A percentile compares a stretch with the other conserved stretches of the same genome.
Conservation (phyloP, 176 grass and related monocot species). For the Thinopyrum elongatum region DNA sequence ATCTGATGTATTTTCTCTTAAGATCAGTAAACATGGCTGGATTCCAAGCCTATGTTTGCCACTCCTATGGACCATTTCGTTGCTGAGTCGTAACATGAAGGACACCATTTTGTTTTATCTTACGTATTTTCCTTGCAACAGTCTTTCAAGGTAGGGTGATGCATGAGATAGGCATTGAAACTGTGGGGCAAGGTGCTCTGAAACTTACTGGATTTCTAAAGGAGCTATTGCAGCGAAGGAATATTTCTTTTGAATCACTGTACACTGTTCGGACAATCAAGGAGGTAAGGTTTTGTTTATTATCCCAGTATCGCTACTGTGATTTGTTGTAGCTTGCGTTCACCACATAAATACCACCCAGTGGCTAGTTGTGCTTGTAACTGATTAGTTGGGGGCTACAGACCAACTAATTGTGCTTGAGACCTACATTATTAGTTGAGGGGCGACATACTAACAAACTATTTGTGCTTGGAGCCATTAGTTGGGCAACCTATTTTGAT, state of each 20-base stretch:
- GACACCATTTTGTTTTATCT: slow-evolving; percentile 16
- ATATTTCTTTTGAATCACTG: slow-evolving; percentile 70
- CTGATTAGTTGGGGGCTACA: not conserved
- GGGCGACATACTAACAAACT: not conserved
- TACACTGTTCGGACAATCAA: slow-evolving; percentile 92
- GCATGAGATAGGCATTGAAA: slow-evolving; percentile 83
- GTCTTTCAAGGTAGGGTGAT: slow-evolving; percentile 80
- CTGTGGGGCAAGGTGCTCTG: slow-evolving; percentile 77
- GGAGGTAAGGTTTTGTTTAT: slow-evolving; percentile 55
- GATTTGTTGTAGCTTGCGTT: not conserved
- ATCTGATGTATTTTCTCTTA: not conserved
- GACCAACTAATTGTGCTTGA: not conserved
- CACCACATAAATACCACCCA: not conserved
- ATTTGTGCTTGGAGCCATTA: slow-evolving; percentile 9
- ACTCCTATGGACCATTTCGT: too few species aligned
- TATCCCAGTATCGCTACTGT: not conserved
- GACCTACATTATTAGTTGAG: not conserved
- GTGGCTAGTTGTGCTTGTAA: not conserved
- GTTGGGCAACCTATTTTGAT: not conserved
- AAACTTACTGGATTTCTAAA: slow-evolving; percentile 94
- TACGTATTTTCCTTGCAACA: slow-evolving; percentile 45
- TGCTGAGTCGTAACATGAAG: too few species aligned
- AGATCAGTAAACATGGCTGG: not conserved
- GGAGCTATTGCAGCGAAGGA: slow-evolving; percentile 74
- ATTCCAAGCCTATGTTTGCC: not conserved